Base-by-base conservation (phyloP, 371 early-diverging fungal species). In the Mucor circinelloides region DNA sequence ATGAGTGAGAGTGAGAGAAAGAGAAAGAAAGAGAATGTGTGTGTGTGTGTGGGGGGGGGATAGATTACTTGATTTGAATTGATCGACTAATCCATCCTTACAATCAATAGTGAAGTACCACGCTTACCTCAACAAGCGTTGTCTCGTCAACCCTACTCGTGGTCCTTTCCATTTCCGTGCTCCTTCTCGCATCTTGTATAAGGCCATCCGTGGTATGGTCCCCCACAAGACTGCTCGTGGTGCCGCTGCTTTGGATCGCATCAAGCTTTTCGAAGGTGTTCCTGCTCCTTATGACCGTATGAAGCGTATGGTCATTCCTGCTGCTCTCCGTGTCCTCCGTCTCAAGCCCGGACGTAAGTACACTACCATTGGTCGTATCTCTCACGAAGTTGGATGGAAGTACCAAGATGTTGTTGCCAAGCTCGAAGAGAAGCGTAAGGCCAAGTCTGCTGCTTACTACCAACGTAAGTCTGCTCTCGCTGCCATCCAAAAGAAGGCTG, bases 91-190 rank as follows among this genome's bases (percentile, higher is more conserved):
- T 30, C 25, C 9, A 36, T 38, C 10, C 19, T 48, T 38, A 36
- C 10, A 21, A 46, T 50, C 13, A 52, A 50, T 75, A 94, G 95
- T 95, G 77, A 96, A 94, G 91, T 98, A 96, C 92, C 94, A 95
- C 84, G 90, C 89, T 76, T 99, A 94, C 92, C 90, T 99, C 82
- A 93, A 93, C 87, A 99, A 99, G 95, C 98, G 99, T 82, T 95
- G 96, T 85, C 75, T 97, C 78, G 95, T 99, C 78, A 99, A 99
- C 92, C 99, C 99, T 81, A 80, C 82, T 69, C 94, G 77, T 71
- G 99, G 99, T 80, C 93, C 99, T 57, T 99, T 98, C 96, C 99
- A 99, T 84, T 99, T 97, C 95, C 93, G 95, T 74, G 98, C 99
- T 72, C 99, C 99, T 62, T 97, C 97, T 67, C 97, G 96, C 82